phyloP scores from a whole-genome alignment of 2,329 filamentous ascomycete genomes.

The Beauveria sp. region DNA sequence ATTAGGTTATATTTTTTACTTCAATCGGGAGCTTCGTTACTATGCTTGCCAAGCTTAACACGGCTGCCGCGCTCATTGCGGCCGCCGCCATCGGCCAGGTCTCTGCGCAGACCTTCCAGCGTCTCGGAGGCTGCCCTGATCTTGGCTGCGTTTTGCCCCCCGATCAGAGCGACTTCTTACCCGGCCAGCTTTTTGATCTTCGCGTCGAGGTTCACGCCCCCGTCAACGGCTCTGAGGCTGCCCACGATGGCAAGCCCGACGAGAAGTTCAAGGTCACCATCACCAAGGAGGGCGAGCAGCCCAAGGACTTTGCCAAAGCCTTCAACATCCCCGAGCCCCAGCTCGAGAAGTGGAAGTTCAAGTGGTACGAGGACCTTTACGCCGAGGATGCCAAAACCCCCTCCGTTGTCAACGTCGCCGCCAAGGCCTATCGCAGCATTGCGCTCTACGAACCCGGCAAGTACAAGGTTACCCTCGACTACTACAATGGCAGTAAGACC shows the following conservation, averaged over 20 bases:
- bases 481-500: conserved; percentile 66
- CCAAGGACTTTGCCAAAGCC: conserved; percentile 53
- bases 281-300: conserved; percentile 49
- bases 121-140: conserved; percentile 50
- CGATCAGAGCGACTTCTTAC: conserved; percentile 69
- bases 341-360: conserved; percentile 74
- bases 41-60: conserved; percentile 31
- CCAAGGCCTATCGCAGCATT: conserved; percentile 70
- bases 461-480: conserved; percentile 68
- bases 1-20: background rate
- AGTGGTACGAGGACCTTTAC: conserved; percentile 80
- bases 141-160: conserved; percentile 54
- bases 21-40: background rate
- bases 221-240: conserved; percentile 74
- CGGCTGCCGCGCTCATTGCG: conserved; percentile 20
- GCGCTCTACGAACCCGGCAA: conserved; percentile 71
- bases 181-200: conserved; percentile 78
- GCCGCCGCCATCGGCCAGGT: conserved; percentile 28
- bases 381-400: conserved; percentile 62
- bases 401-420: conserved; percentile 69
- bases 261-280: conserved; percentile 70
- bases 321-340: conserved; percentile 64
- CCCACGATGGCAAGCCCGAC: conserved; percentile 59
- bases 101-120: conserved; percentile 51
- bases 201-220: conserved; percentile 76